Evolutionary conservation across 495 filamentous ascomycete genomes (phyloP).

Genomic region (Talaromyces stipitatus): DNA sequence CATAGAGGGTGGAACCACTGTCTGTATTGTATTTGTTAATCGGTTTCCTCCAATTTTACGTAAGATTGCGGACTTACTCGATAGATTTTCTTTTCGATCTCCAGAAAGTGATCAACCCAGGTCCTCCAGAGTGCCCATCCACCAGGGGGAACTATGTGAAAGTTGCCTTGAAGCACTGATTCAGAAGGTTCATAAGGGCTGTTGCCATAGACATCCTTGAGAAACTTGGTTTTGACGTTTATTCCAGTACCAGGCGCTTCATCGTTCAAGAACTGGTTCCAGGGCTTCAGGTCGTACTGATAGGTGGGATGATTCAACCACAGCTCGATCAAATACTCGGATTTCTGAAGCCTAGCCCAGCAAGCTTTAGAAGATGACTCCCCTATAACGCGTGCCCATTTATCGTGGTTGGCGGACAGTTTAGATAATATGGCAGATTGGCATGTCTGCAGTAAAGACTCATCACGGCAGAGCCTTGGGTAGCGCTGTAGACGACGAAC

Average conservation of each 20-base stretch:
- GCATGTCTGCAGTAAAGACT: neutral
- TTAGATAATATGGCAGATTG: neutral
- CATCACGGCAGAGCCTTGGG: neutral
- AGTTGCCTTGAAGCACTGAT: neutral
- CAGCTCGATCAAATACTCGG: conserved; percentile 2
- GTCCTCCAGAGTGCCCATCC: neutral
- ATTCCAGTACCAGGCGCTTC: conserved; percentile 9
- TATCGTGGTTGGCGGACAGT: neutral
- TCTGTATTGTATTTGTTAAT: neutral
- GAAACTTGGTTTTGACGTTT: conserved; percentile 2
- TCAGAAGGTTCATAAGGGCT: neutral
- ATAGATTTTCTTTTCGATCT: neutral
- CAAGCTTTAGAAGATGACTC: neutral
- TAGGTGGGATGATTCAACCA: conserved; percentile 4
- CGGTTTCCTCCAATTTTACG: neutral
- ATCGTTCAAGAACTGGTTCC: conserved; percentile 5
- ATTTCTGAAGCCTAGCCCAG: conserved; percentile 2
- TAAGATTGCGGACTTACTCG: neutral
- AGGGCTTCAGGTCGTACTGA: conserved; percentile 7
- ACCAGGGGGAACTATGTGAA: conserved; percentile 4
- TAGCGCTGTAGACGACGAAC: conserved; percentile 7
- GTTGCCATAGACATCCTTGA: neutral
- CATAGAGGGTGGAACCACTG: neutral
- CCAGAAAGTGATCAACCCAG: neutral
- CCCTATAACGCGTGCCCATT: neutral